phyloP scores from a whole-genome alignment of 345 rosid genomes.

The Salix exigua region DNA sequence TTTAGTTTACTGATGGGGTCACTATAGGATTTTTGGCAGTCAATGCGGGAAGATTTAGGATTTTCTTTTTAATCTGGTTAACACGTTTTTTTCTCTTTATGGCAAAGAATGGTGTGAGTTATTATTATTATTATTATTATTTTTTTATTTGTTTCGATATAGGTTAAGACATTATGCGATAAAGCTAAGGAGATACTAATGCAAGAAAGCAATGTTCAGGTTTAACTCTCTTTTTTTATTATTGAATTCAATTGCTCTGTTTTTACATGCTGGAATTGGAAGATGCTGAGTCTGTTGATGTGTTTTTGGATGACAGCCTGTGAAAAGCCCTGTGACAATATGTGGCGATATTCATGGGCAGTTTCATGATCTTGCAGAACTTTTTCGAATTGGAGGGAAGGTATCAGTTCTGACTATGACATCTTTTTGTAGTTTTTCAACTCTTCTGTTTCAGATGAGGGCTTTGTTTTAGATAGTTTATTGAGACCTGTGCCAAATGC shows the following conservation, averaged over 20 bases:
- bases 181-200: conserved; percentile 94
- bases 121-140: too few species aligned
- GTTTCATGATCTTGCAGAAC: conserved; percentile 98
- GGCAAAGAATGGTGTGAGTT: not conserved
- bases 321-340: conserved; percentile 89
- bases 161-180: conserved; percentile 89
- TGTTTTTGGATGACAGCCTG: conserved; percentile 49
- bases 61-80: not conserved
- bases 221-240: not conserved
- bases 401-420: conserved; percentile 39
- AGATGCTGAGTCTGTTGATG: conserved; percentile 16
- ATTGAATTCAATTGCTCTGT: not conserved
- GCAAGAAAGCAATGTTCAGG: conserved; percentile 99
- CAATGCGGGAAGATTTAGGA: not conserved
- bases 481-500: conserved; percentile 23
- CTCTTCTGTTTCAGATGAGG: conserved; percentile 27
- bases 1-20: not conserved
- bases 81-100: not conserved
- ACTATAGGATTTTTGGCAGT: too few species aligned
- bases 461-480: conserved; percentile 16
- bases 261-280: not conserved
- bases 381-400: conserved; percentile 93
- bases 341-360: conserved; percentile 98
- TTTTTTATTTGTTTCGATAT: not conserved
- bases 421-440: conserved; percentile 13